These are phyloP conservation scores for Trichoderma polysporum DNA, from an alignment of 2,329 filamentous ascomycete genomes.

Conservation along the genomic window DNA sequence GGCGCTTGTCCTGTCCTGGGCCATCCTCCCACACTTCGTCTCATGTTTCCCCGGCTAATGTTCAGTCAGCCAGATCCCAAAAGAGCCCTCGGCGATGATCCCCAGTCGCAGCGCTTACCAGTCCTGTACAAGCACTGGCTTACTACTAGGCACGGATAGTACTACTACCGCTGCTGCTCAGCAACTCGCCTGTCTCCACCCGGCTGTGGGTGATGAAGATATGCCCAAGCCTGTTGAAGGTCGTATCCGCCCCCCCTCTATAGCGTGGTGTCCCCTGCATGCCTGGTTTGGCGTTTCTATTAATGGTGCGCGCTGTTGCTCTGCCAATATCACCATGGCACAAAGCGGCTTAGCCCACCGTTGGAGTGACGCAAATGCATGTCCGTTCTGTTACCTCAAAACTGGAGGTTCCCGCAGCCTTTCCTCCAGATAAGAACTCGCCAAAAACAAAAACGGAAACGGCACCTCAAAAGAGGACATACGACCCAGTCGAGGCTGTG, in stretches of 20 bases:
- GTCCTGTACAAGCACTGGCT: too few relatives aligned
- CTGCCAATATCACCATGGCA: conserved; percentile 10
- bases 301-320: conserved; percentile 18
- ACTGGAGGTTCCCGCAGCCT: conserved; percentile 7
- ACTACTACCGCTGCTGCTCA: not conserved
- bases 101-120: conserved; percentile 7
- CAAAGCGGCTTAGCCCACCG: conserved; percentile 7
- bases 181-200: not conserved
- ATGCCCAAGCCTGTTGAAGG: not conserved
- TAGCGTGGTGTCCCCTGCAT: not conserved
- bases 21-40: not conserved
- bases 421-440: not conserved
- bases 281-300: conserved; percentile 10
- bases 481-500: conserved; percentile 1
- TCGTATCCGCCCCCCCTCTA: conserved; percentile 3
- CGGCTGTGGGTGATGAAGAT: conserved; percentile 4
- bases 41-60: not conserved
- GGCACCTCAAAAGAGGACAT: not conserved
- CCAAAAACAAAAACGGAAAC: not conserved
- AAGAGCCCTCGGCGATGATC: not conserved
- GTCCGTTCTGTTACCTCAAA: conserved; percentile 8
- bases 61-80: conserved; percentile 1
- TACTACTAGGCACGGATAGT: too few relatives aligned
- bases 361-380: not conserved
- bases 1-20: not conserved